phyloP scores from a whole-genome alignment of 306 rosid genomes.

The Corylus heterophylla region DNA sequence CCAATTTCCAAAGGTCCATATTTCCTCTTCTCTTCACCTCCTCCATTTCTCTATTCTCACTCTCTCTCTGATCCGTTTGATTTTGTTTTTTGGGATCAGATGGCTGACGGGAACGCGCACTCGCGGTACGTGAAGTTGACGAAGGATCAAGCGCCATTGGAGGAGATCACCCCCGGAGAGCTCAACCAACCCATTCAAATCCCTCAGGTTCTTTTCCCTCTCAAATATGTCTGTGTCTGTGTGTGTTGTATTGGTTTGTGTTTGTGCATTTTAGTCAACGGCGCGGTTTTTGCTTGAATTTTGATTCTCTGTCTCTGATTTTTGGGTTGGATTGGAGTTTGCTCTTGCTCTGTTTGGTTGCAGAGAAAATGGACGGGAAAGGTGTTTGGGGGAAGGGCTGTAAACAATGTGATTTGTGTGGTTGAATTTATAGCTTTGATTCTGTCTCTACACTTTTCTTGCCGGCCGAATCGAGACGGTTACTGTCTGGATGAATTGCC shows the following conservation, averaged over 20 bases:
- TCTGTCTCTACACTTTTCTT: background rate
- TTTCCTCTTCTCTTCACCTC: background rate
- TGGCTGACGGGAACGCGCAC: slow-evolving; percentile 47
- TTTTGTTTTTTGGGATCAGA: slow-evolving; percentile 19
- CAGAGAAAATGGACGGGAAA: background rate
- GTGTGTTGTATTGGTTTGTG: background rate
- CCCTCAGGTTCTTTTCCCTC: slow-evolving; percentile 42
- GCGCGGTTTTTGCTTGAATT: background rate
- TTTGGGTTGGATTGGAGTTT: background rate
- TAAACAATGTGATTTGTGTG: background rate
- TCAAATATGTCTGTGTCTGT: no score
- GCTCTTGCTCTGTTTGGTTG: background rate
- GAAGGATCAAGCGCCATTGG: slow-evolving; percentile 46
- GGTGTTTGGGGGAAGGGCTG: background rate
- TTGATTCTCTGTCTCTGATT: background rate
- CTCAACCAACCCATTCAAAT: slow-evolving; percentile 70
- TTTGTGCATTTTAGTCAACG: background rate
- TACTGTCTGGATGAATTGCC: background rate
- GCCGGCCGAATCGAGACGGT: background rate
- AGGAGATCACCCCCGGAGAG: slow-evolving; percentile 68
- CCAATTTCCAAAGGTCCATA: background rate
- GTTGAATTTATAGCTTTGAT: background rate
- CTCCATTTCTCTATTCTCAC: background rate
- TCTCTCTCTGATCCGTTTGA: background rate
- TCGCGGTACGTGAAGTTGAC: slow-evolving; percentile 58